Percentiles rank a stretch among this genome's conserved stretches.
These are phyloP conservation scores for Lavandula angustifolia DNA, from an alignment of 257 asterid genomes.

Conservation along the genomic window DNA sequence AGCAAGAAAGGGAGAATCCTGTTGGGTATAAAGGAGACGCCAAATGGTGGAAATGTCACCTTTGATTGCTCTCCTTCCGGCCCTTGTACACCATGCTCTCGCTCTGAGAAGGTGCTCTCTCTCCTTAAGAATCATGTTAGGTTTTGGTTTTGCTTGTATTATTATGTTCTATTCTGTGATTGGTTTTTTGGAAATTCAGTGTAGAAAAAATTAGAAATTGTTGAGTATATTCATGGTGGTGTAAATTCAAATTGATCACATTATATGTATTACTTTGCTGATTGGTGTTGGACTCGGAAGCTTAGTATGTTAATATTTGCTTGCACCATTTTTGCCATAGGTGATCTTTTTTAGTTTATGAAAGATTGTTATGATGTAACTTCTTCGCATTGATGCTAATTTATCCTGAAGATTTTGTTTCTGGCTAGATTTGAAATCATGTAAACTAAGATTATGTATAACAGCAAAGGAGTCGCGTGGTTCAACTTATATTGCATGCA, in stretches of 20 bases:
- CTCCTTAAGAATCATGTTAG: slow-evolving; percentile 1
- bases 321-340: too few species aligned
- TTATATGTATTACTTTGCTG: not conserved
- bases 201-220: too few species aligned
- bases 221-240: too few species aligned
- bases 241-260: slow-evolving; percentile 8
- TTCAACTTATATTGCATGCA: not conserved
- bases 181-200: not conserved
- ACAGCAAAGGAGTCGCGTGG: not conserved
- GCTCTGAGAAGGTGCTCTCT: slow-evolving; percentile 71
- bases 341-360: not conserved
- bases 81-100: slow-evolving; percentile 88
- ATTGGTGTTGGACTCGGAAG: not conserved
- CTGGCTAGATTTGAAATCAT: not conserved
- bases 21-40: slow-evolving; percentile 76
- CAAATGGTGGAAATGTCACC: slow-evolving; percentile 76
- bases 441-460: not conserved
- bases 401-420: not conserved
- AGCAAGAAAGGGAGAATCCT: slow-evolving; percentile 49
- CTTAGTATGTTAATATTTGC: not conserved
- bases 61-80: slow-evolving; percentile 97
- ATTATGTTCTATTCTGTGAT: slow-evolving; percentile 19
- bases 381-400: too few species aligned
- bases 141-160: slow-evolving; percentile 16
- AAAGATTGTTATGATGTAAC: too few species aligned